Base-by-base conservation (phyloP, 2,329 filamentous ascomycete species). In the Fusarium pseudoanthophilum region DNA sequence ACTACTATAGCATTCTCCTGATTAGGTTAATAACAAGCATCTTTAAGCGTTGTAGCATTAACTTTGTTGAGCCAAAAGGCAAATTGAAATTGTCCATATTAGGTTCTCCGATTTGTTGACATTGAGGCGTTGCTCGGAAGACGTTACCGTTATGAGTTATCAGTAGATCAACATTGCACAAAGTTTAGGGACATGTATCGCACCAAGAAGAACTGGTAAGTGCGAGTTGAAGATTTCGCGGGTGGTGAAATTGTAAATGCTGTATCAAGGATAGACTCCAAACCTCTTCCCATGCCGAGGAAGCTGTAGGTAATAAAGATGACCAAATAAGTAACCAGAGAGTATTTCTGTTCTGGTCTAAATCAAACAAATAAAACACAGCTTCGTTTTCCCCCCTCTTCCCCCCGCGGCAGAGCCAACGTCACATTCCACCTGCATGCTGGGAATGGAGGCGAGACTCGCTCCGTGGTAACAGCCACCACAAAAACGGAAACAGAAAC, bases 221-320 rank as follows among this genome's bases (percentile, higher is more conserved):
- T 46, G 28, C 39, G 18, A 36, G 20, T 37, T 49, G 42, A 56
- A 57, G 32, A 55, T 62, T 60, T 60, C 60, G 51, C 57, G 56
- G 61, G 39, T 67, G 53, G 42, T 75, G n/a, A 26, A 57, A 64
- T 75, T 62, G 42, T 39, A 55, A 71, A 76, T 74, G 60, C 49
- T 69, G 56, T 72, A 63, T 72, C 71, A 71, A 69, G 56, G 61
- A 62, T 68, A 70, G 60, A 77, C 68, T 77, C 55, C 56, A 32
- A 30, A 45, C 42, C 49, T 49, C 45, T 43, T 67, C 45, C 67
- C 37, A 26, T 57, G 49, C 45, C 56, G 24, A 43, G 46, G 46
- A 64, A 40, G 52, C 52, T 32, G 43, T 37, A 46, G 43, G 46
- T 56, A 39, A 51, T 24, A 48, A 67, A 62, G 34, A 72, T 55